These are phyloP conservation scores for Decorospora gaudefroyi DNA, from an alignment of 2,329 filamentous ascomycete genomes.

Conservation along the genomic window DNA sequence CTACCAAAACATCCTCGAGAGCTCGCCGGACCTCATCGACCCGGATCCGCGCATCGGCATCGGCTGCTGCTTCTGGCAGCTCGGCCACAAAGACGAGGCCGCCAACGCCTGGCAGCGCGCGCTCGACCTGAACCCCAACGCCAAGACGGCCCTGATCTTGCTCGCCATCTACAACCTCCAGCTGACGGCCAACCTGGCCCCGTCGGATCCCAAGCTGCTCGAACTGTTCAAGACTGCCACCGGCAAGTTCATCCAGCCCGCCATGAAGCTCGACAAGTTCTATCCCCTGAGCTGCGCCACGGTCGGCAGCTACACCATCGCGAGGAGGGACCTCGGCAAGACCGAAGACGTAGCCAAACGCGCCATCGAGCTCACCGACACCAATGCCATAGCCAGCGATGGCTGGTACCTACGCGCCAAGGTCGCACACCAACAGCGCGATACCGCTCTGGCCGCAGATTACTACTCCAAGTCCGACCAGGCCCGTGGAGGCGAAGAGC, in stretches of 20 bases:
- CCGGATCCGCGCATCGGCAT: constrained; percentile 96
- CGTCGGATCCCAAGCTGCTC: constrained; percentile 83
- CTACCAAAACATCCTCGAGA: constrained; percentile 85
- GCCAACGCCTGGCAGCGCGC: constrained; percentile 87
- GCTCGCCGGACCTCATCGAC: constrained; percentile 84
- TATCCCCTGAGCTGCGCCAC: constrained; percentile 87
- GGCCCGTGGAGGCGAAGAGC: constrained; percentile 86
- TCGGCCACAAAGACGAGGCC: constrained; percentile 92
- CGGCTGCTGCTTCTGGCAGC: constrained; percentile 95
- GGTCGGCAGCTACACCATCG: constrained; percentile 87
- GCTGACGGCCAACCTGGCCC: constrained; percentile 78
- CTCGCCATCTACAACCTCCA: constrained; percentile 90
- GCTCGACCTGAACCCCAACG: constrained; percentile 78
- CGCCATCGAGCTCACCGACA: constrained; percentile 93
- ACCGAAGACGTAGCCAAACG: constrained; percentile 88
- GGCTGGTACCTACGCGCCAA: constrained; percentile 94
- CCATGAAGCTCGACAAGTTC: constrained; percentile 91
- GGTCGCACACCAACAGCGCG: constrained; percentile 83
- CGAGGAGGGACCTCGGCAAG: constrained; percentile 76
- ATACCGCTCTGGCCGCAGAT: constrained; percentile 75
- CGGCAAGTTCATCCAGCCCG: constrained; percentile 89
- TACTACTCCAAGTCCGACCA: constrained; percentile 91
- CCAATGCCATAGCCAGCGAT: constrained; percentile 94
- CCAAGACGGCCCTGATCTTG: constrained; percentile 87
- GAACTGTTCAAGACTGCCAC: constrained; percentile 89